phyloP scores from a whole-genome alignment of 345 rosid genomes.

The Eucalyptus caleyi region DNA sequence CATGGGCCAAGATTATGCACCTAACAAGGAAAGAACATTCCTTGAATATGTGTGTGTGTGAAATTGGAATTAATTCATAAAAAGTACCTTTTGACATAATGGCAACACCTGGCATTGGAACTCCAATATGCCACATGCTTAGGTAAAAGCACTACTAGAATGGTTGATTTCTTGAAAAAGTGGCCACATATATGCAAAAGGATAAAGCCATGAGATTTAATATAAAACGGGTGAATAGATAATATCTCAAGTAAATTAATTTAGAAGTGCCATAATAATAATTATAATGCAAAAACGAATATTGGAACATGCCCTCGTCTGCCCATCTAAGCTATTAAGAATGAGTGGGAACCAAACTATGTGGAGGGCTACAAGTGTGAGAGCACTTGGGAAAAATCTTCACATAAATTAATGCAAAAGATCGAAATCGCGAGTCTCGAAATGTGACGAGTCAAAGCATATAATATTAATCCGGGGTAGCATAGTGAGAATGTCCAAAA shows the following conservation, averaged over 20 bases:
- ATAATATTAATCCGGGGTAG: neutral
- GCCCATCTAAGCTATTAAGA: neutral
- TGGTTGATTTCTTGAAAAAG: neutral
- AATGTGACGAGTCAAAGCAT: neutral
- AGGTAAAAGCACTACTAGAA: neutral
- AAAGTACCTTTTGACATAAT: neutral
- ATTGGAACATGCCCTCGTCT: neutral
- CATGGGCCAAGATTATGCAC: neutral
- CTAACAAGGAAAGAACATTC: neutral
- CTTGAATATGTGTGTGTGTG: neutral
- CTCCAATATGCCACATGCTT: neutral
- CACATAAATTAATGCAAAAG: neutral
- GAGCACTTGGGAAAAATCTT: neutral
- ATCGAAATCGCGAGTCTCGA: neutral
- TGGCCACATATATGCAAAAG: neutral
- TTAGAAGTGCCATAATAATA: neutral
- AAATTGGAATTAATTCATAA: neutral
- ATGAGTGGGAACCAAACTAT: neutral
- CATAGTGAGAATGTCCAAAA: neutral
- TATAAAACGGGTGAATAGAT: rapidly evolving
- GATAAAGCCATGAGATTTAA: neutral
- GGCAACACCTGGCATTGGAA: neutral
- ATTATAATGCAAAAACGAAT: neutral
- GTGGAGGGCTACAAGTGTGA: neutral
- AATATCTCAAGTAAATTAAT: neutral